phyloP scores from a whole-genome alignment of 2,329 filamentous ascomycete genomes.

The Leptographium lundbergii region DNA sequence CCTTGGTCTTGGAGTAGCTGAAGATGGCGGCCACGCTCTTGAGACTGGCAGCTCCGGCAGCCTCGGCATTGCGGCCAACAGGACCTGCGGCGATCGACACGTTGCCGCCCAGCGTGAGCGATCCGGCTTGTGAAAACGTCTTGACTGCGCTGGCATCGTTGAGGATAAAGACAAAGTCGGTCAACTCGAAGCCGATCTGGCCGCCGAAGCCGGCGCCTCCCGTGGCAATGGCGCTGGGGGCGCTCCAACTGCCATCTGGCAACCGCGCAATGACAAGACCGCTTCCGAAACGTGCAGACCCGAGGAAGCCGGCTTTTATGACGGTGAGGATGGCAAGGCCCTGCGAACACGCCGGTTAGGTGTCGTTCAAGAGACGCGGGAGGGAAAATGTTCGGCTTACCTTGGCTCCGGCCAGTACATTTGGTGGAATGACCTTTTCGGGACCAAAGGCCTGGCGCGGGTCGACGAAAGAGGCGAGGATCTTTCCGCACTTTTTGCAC shows the following conservation, averaged over 20 bases:
- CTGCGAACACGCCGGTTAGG: constrained; percentile 19
- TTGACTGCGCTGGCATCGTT: constrained; percentile 84
- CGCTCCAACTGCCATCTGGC: constrained; percentile 66
- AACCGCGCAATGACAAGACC: constrained; percentile 72
- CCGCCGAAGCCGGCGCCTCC: constrained; percentile 73
- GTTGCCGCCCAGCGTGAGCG: constrained; percentile 86
- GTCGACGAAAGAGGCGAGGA: constrained; percentile 87
- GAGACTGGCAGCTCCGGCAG: constrained; percentile 82
- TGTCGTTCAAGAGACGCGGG: background rate
- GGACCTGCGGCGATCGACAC: constrained; percentile 92
- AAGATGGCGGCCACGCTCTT: constrained; percentile 87
- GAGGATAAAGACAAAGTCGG: constrained; percentile 95
- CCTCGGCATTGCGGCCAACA: constrained; percentile 88
- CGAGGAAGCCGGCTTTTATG: constrained; percentile 76
- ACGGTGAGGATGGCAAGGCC: constrained; percentile 78
- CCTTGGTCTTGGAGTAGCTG: constrained; percentile 96
- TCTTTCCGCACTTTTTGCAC: constrained; percentile 95
- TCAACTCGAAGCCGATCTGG: constrained; percentile 78
- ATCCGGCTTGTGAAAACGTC: constrained; percentile 86
- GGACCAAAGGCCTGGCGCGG: constrained; percentile 87
- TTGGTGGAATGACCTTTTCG: constrained; percentile 91
- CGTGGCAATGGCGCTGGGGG: constrained; percentile 68
- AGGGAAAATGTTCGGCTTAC: constrained; percentile 25
- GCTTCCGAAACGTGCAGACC: constrained; percentile 69
- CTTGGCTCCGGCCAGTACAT: constrained; percentile 84